Base-by-base conservation (phyloP, 2,329 filamentous ascomycete genomes). In the Ophiostoma tasmaniense region DNA sequence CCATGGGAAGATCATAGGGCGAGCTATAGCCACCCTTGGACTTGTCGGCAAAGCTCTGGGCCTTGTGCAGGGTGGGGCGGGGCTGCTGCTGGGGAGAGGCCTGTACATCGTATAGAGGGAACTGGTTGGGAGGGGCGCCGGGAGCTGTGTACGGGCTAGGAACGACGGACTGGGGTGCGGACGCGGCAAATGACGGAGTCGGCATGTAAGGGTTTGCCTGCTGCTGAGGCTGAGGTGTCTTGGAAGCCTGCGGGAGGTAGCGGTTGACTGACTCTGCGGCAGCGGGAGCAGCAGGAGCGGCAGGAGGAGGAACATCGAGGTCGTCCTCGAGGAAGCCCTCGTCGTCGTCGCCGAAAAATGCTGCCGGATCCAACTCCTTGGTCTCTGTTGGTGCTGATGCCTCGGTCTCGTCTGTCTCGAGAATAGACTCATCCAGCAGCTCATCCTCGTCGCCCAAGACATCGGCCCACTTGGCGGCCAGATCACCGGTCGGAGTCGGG, bases 1-100 rank as follows among this genome's bases (percentile, higher is more conserved):
- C 94, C 79, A 95, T 91, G 3, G 95, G 95, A 25, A 99, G 83
- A 79, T 99, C 96, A 75, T 97, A 99, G 0, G 95, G 95, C 25
- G 94, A 98, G 66, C 90, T 85, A 77, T 99, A 99, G 8, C 94
- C 93, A 69, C 91, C 91, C 79, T 96, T 98, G 2, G 92, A 82
- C 78, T 96, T 96, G 77, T 94, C 90, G 6, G 86, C 92, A 78
- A 97, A 99, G 78, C 94, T 98, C 76, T 96, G 88, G 0, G 87
- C 83, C 78, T 87, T 88, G 37, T 45, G 50, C 17, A 66, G 65
- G 2, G 69, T 35, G 13, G 64, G 65, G 14, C 66, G 69, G 10
- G 28, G 66, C 20, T 55, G 42, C 30, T 67, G 35, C 25, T 67
- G 65, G 70, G 84, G 74, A 71, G 37, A 25, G 1, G 64, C 28